Conservation (phyloP, 2,329 filamentous ascomycete species). For the Talaromyces sp. region DNA sequence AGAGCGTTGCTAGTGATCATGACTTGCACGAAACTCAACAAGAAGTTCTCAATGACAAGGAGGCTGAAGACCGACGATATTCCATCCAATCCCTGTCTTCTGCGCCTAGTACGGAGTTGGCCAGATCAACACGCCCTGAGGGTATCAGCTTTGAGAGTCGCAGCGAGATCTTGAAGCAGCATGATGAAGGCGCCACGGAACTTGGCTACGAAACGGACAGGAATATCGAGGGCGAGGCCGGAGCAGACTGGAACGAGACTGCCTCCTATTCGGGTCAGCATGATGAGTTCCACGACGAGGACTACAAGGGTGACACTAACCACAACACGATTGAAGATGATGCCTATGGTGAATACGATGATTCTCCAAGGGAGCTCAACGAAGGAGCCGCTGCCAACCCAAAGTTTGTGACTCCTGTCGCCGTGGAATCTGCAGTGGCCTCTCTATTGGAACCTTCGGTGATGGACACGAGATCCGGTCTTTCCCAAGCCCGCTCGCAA, state of each 20-base stretch:
- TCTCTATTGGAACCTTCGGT: slow-evolving; percentile 84
- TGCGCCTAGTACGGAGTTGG: slow-evolving; percentile 58
- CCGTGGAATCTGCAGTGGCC: slow-evolving; percentile 85
- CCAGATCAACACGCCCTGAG: slow-evolving; percentile 55
- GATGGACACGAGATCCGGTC: slow-evolving; percentile 61
- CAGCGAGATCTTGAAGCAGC: slow-evolving; percentile 50
- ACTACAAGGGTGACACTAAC: slow-evolving; percentile 38
- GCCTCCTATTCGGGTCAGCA: slow-evolving; percentile 44
- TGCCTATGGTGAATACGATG: slow-evolving; percentile 4
- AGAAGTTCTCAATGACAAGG: slow-evolving; percentile 59
- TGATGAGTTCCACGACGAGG: slow-evolving; percentile 2
- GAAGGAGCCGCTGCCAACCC: slow-evolving; percentile 70
- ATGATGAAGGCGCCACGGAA: slow-evolving; percentile 35
- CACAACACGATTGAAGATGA: slow-evolving; percentile 57
- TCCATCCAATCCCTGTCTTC: slow-evolving; percentile 62
- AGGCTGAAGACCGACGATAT: slow-evolving; percentile 45
- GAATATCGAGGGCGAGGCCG: slow-evolving; percentile 28
- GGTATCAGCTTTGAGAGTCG: slow-evolving; percentile 52
- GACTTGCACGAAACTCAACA: slow-evolving; percentile 65
- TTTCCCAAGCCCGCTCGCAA: slow-evolving; percentile 49
- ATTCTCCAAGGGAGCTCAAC: slow-evolving; percentile 65
- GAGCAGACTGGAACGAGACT: slow-evolving; percentile 28
- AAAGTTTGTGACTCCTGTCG: slow-evolving; percentile 68
- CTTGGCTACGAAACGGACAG: slow-evolving; percentile 39
- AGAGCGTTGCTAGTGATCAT: slow-evolving; percentile 84